Evolutionary conservation across 306 rosid genomes (phyloP), one percentile per base, ranked within the genome.

Genomic region (Pachyrhizus erosus): DNA sequence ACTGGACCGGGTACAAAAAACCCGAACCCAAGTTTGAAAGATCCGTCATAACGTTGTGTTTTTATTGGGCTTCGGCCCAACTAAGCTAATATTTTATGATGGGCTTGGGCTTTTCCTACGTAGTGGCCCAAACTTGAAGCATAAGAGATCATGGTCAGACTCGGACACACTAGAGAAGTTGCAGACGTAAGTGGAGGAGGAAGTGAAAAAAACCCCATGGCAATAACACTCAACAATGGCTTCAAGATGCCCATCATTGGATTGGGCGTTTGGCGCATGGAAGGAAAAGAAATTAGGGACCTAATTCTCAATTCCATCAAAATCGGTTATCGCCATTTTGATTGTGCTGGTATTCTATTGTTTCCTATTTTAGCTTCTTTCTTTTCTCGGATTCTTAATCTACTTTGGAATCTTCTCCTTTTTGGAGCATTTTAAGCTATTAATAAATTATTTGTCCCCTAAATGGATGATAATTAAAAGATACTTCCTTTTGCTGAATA

Each of bases 201-300:
- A 20, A 8, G 58, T 24, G 8, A 27, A n/a, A 10, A 21, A 5
- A 24, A 76, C 27, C 42, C 27, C 42, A 84, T 86, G 96, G 92
- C 93, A 26, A 81, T 86, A 3, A 90, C 93, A 13, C 97, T 94
- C 21, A 91, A 86, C 87, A 91, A n/a, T 79, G 97, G 98, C n/a
- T 92, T 89, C 90, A 80, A 88, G 83, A 91, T 94, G 90, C 98
- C 93, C 7, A 58, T 82, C 11, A 21, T 91, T 2, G 97, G 97
- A 1, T 87, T 94, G 3, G 98, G 97, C 9, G 94, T 92, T 76
- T 91, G 98, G 98, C 92, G 98, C n/a, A 90, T 94, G 91, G 84
- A 91, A 77, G 87, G 84, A 2, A 79, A 92, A 37, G 83, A 83
- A 77, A 79, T 92, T 85, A 89, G 85, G 65, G 93, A 92, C 76